Percentiles rank a stretch among this genome's conserved stretches.
phyloP scores from a whole-genome alignment of 495 filamentous ascomycete species.

The Aspergillus sclerotioniger region DNA sequence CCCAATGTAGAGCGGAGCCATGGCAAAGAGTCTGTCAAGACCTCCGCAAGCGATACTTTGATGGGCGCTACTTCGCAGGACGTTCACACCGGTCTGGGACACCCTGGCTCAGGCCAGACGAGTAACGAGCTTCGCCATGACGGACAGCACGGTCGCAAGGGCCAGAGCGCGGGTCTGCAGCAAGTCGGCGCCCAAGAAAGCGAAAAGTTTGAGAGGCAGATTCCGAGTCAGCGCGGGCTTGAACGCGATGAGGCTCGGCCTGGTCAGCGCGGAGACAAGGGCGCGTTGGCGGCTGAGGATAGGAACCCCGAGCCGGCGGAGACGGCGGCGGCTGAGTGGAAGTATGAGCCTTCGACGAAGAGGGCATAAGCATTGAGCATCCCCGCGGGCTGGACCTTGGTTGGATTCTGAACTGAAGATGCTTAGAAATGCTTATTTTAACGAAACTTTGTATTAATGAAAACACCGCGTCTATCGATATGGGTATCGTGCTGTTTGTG shows the following conservation, averaged over 20 bases:
- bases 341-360: slow-evolving; percentile 34
- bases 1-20: slow-evolving; percentile 36
- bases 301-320: slow-evolving; percentile 44
- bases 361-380: slow-evolving; percentile 4
- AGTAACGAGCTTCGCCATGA: slow-evolving; percentile 55
- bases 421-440: background rate
- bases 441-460: background rate
- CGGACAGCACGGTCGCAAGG: slow-evolving; percentile 51
- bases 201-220: slow-evolving; percentile 26
- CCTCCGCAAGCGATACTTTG: slow-evolving; percentile 53
- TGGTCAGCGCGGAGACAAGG: slow-evolving; percentile 31
- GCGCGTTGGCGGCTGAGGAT: slow-evolving; percentile 39
- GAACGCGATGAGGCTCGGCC: slow-evolving; percentile 28
- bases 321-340: slow-evolving; percentile 47
- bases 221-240: slow-evolving; percentile 30
- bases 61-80: slow-evolving; percentile 61
- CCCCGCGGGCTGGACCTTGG: slow-evolving; percentile 1
- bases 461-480: background rate
- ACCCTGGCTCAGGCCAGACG: slow-evolving; percentile 62
- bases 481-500: slow-evolving; percentile 17
- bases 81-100: slow-evolving; percentile 59
- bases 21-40: slow-evolving; percentile 41
- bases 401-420: background rate
- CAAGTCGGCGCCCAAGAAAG: slow-evolving; percentile 47
- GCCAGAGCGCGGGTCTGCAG: slow-evolving; percentile 51